Evolutionary conservation across 768 basidiomycete genomes (phyloP), one percentile per base, ranked within the genome.

Genomic region (Boletus edulis): DNA sequence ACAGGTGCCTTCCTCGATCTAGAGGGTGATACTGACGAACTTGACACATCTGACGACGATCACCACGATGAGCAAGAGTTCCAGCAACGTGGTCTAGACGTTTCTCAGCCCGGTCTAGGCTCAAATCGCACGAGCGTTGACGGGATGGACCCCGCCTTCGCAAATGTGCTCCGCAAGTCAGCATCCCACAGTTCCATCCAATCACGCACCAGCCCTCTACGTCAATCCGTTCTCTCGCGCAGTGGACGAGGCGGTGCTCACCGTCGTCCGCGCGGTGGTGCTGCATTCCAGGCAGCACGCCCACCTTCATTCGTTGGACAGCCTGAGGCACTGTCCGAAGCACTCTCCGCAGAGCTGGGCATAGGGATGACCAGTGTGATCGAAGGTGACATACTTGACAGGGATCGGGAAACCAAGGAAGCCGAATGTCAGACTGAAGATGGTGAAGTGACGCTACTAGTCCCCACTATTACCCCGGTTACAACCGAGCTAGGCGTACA

Each of bases 111-210:
- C 37, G 66, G 73, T 38, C 62, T 70, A 13, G 70, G 66, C 10
- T 86, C 85, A 4, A 87, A 88, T 62, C 78, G 85, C 35, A 81
- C 81, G 7, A 89, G 86, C 62, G 80, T 91, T 5, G 90, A 93
- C 52, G 91, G 90, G 42, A 90, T 94, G 87, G 92, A 94, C 57
- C 92, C 93, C 11, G 79, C 74, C 1, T 94, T 91, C 64, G 90
- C 91, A 50, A 89, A 89, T 55, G 78, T 91, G 14, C 81, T 93
- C 43, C 82, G 82, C 52, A 84, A 85, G 39, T 72, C 79, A 5
- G 69, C 73, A 0, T 78, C 74, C 18, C 68, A 72, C 45, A 74
- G 72, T 39, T 74, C 77, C 3, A 46, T 78, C n/a, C 70, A 67
- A 3, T 78, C 79, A 34, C 67, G 75, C 52, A 73, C 76, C 17